These are phyloP conservation scores for Adansonia grandidieri DNA, from an alignment of 441 rosid species.

Conservation along the genomic window DNA sequence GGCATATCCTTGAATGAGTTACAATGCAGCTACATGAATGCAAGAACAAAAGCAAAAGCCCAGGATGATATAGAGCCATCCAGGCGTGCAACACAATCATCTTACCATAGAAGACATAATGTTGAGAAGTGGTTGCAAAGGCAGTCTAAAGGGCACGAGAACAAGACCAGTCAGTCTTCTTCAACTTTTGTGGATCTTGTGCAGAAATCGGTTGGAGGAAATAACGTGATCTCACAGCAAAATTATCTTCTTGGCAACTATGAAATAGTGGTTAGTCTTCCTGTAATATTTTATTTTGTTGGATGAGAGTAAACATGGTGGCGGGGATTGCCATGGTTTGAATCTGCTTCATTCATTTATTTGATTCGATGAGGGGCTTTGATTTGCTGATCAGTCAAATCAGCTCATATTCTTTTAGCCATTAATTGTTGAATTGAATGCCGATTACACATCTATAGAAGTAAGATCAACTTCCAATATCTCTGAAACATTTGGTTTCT, in stretches of 20 bases:
- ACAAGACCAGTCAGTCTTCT: slow-evolving; percentile 34
- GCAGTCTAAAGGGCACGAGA: slow-evolving; percentile 39
- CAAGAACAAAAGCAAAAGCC: slow-evolving; percentile 32
- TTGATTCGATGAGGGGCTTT: slow-evolving; percentile 13
- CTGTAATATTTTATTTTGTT: slow-evolving; percentile 28
- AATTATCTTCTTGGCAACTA: slow-evolving; percentile 43
- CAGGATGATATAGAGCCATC: slow-evolving; percentile 33
- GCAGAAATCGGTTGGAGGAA: slow-evolving; percentile 50
- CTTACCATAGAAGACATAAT: slow-evolving; percentile 44
- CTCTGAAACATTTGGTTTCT: slow-evolving; percentile 17
- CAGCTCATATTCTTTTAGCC: slow-evolving; percentile 13
- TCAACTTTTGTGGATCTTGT: slow-evolving; percentile 50
- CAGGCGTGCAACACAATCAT: slow-evolving; percentile 29
- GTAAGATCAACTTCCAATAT: not conserved
- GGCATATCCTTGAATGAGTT: slow-evolving; percentile 56
- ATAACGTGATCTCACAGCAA: slow-evolving; percentile 49
- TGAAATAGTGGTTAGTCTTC: slow-evolving; percentile 56
- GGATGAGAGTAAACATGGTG: slow-evolving; percentile 6
- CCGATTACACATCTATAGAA: slow-evolving; percentile 8
- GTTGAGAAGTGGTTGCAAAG: slow-evolving; percentile 59
- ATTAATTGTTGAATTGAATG: slow-evolving; percentile 6
- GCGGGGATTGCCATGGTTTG: not conserved
- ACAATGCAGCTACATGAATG: slow-evolving; percentile 35
- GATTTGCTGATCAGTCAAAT: not conserved
- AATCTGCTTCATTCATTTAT: not conserved